phyloP scores from a whole-genome alignment of 1,139 yeast genomes.

The Meyerozyma elateridarum region DNA sequence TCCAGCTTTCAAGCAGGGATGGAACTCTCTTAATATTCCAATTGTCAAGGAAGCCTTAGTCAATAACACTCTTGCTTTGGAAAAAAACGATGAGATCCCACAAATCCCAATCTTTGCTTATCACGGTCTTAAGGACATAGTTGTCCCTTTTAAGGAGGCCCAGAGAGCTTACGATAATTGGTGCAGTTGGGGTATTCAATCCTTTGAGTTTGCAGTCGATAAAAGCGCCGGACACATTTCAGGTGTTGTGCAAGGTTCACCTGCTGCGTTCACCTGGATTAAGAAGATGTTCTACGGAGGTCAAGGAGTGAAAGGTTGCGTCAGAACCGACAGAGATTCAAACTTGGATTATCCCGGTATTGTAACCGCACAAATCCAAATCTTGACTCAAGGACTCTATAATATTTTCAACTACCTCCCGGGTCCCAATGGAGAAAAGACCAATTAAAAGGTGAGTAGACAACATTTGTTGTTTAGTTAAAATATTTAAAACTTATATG shows the following conservation, averaged over 20 bases:
- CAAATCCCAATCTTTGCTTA: conserved; percentile 30
- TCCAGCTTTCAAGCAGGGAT: no score
- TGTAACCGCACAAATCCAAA: no score
- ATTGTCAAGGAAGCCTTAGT: no score
- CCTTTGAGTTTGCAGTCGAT: conserved; percentile 12
- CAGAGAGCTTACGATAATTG: conserved; percentile 8
- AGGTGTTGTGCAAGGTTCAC: conserved; percentile 12
- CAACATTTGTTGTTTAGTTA: no score
- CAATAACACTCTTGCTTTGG: no score
- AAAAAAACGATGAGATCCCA: no score
- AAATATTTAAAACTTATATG: no score
- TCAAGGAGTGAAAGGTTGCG: conserved; percentile 14
- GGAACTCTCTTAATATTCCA: no score
- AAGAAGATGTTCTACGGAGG: conserved; percentile 10
- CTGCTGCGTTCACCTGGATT: conserved; percentile 16
- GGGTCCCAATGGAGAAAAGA: no score
- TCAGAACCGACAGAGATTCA: conserved; percentile 7
- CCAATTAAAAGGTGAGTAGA: no score
- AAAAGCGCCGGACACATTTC: conserved; percentile 11
- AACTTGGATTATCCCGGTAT: conserved; percentile 14
- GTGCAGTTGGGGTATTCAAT: conserved; percentile 10
- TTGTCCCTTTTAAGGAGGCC: conserved; percentile 22
- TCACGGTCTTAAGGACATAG: conserved; percentile 27
- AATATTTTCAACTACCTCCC: no score
- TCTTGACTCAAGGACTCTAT: no score